Conservation (phyloP, 257 asterid genomes). For the Solanum phureja region DNA sequence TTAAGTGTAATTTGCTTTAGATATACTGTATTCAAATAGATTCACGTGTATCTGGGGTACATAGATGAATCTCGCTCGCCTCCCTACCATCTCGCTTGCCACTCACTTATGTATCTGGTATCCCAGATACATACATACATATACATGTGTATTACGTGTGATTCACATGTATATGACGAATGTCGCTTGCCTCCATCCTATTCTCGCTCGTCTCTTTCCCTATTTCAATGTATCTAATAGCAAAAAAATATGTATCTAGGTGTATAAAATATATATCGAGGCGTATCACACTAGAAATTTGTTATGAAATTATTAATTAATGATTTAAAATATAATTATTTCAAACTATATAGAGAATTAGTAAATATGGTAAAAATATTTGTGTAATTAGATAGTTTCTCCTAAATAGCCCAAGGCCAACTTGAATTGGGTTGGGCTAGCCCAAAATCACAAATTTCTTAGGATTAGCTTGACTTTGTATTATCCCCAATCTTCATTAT, state of each 20-base stretch:
- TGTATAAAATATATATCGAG: not conserved
- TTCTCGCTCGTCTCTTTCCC: not conserved
- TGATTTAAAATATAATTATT: too few species aligned
- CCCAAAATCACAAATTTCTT: not conserved
- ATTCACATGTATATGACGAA: not conserved
- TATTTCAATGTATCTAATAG: too few species aligned
- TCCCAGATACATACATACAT: too few species aligned
- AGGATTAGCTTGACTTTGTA: not conserved
- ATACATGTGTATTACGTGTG: not conserved
- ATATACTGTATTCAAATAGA: too few species aligned
- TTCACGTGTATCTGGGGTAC: too few species aligned
- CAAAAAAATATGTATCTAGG: not conserved
- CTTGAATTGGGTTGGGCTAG: not conserved
- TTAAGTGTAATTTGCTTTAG: too few species aligned
- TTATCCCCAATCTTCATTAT: not conserved
- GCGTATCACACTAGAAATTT: not conserved
- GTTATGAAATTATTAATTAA: not conserved
- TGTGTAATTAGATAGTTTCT: too few species aligned
- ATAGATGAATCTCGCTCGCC: too few species aligned
- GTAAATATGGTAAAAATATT: too few species aligned
- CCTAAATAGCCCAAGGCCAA: not conserved
- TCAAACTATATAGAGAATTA: too few species aligned
- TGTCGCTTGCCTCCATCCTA: not conserved
- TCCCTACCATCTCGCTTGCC: not conserved
- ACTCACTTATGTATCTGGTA: not conserved